Evolutionary conservation across 805 yeast species (phyloP).

Genomic region (Blastobotrys terrestris): DNA sequence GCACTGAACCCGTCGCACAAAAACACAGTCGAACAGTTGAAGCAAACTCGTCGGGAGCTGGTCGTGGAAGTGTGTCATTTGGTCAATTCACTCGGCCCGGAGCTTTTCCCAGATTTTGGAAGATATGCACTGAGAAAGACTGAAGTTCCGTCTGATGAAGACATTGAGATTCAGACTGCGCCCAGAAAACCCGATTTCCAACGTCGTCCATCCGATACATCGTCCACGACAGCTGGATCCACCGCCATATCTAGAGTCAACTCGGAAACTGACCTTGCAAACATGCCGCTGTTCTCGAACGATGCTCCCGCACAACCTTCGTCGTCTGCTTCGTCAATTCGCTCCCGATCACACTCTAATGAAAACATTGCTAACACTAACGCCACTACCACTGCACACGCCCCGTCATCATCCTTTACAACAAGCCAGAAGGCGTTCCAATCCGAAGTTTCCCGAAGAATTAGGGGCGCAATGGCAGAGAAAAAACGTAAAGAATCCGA

Average conservation of each 20-base stretch:
- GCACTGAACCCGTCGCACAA: slow-evolving; percentile 33
- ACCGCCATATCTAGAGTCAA: slow-evolving; percentile 58
- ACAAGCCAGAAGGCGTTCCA: slow-evolving; percentile 15
- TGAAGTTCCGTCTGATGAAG: slow-evolving; percentile 6
- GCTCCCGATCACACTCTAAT: not conserved
- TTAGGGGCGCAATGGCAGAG: slow-evolving; percentile 23
- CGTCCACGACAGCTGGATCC: slow-evolving; percentile 38
- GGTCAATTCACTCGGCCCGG: slow-evolving; percentile 78
- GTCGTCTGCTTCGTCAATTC: slow-evolving; percentile 4
- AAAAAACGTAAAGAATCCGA: slow-evolving; percentile 11
- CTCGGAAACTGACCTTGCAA: slow-evolving; percentile 55
- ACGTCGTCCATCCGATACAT: slow-evolving; percentile 8
- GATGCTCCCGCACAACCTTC: slow-evolving; percentile 26
- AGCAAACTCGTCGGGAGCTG: slow-evolving; percentile 53
- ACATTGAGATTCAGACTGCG: not conserved
- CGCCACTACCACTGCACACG: slow-evolving; percentile 8
- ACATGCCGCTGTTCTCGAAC: slow-evolving; percentile 53
- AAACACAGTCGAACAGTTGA: slow-evolving; percentile 45
- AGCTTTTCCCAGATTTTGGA: slow-evolving; percentile 80
- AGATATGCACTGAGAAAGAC: not conserved
- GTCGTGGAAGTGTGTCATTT: slow-evolving; percentile 69
- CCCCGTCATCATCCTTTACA: slow-evolving; percentile 5
- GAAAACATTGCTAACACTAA: not conserved
- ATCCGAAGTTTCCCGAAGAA: slow-evolving; percentile 20
- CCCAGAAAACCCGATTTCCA: not conserved